Percentiles rank a stretch among this genome's conserved stretches.
Evolutionary conservation across 495 filamentous ascomycete genomes (phyloP).

Genomic region (Podospora australis): DNA sequence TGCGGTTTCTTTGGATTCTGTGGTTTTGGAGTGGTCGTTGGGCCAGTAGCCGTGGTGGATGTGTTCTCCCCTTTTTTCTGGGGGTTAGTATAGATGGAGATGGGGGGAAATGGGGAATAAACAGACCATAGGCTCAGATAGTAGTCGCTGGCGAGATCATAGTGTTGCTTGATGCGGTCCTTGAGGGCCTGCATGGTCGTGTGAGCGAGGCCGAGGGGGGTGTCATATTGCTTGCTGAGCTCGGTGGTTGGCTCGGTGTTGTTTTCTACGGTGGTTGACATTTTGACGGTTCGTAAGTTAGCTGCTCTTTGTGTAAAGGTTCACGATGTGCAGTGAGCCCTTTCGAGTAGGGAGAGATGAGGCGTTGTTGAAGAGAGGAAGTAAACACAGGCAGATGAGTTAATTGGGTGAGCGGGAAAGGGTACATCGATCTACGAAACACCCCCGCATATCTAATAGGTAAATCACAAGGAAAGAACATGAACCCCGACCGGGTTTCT

Average conservation of each 20-base stretch:
- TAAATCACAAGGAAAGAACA: neutral
- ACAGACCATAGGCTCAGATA: constrained; percentile 45
- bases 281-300: constrained; percentile 1
- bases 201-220: constrained; percentile 43
- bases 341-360: no score
- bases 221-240: constrained; percentile 42
- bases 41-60: constrained; percentile 55
- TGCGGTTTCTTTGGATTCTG: constrained; percentile 44
- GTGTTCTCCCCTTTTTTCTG: constrained; percentile 48
- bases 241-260: constrained; percentile 8
- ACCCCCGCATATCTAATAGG: neutral
- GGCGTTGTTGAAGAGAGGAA: no score
- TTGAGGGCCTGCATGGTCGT: constrained; percentile 49
- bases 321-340: no score
- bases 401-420: no score
- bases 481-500: neutral
- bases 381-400: no score
- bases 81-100: neutral
- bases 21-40: constrained; percentile 28
- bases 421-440: no score
- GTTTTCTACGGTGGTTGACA: neutral
- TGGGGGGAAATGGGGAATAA: neutral
- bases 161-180: constrained; percentile 52
- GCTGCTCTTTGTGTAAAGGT: no score
- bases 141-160: constrained; percentile 52